Evolutionary conservation across 352 stramenopile species (phyloP), one percentile per base, ranked within the genome.

Genomic region (Phytopythium chamaehyphon): DNA sequence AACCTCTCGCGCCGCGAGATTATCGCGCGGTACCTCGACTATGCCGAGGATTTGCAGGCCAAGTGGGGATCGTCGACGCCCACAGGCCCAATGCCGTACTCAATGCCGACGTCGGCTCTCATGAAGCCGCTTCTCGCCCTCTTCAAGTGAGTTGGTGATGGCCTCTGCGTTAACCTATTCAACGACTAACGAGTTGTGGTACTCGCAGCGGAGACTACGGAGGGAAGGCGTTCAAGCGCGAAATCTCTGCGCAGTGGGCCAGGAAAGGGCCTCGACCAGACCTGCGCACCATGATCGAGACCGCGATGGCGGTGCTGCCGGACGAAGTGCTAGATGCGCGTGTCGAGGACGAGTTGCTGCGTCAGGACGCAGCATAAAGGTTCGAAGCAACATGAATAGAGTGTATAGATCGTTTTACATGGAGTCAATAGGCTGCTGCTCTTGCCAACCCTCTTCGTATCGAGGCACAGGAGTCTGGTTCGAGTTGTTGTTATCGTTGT

Each of bases 1-100:
- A 91, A 90, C 48, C 40, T 96, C 43, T 95, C 86, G n/a, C 70
- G 88, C 8, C 78, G 86, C 18, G 74, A 96, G 48, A 86, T 95
- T 40, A 71, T 96, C 22, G 71, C 76, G 26, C 68, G 70, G 24
- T 97, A 97, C 62, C 51, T 94, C 14, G 78, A 90, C n/a, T 97
- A 97, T 46, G 82, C 81, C 0, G 82, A 93, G 12, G 61, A 80
- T 3, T 70, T 93, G 45, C 83, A 93, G 49, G 62, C 66, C 5
- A 85, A 76, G 38, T 94, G 84, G 84, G 83, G 84, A 0, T 62
- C 65, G 10, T 71, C 57, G 9, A 55, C 71, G 28, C 76, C 75
- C 0, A 51, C 81, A 9, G 64, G 73, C 6, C 59, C 73, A 8
- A 59, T 69, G 14, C 69, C 62, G 10, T 92, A 90, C 61, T 79